Base-by-base conservation (phyloP, 768 basidiomycete species). In the Termitomyces sp. region DNA sequence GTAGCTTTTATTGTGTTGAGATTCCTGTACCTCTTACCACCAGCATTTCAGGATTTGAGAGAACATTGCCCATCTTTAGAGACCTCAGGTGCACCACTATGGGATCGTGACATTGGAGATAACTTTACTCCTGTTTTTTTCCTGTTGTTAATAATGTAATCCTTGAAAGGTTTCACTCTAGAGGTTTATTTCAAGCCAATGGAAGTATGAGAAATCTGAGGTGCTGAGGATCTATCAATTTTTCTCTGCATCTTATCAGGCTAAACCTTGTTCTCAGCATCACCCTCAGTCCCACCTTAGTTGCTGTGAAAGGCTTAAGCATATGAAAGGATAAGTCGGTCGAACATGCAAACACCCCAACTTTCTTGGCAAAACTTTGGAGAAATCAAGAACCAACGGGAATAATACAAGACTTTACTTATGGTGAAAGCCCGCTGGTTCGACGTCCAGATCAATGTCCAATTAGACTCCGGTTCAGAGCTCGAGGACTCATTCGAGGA, bases 181-280 rank as follows among this genome's bases (percentile, higher is more conserved):
- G 78, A 85, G 55, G 80, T 88, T 37, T 91, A 85, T 68, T 89
- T 91, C 67, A 80, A 78, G 62, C 88, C 89, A 20, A 74, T 74
- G 56, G 85, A 90, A 67, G 91, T 94, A 16, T 97, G 95, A 94
- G 94, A 97, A 74, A 89, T 96, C 57, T 81, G 84, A 27, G 86
- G 88, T 42, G 87, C 89, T 58, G 86, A 89, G 87, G 83, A 62
- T 69, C 77, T 13, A 34, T 46, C 20, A 4, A 30, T n/a, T 49
- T 20, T 36, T 10, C n/a, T 2, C 26, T 48, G 51, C 26, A 24
- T 37, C 52, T 33, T 13, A 22, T 5, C 2, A 37, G 45, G 16
- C 30, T 53, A 8, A 42, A 51, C 12, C 2, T n/a, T 7, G 26
- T 32, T 58, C 62, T 40, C 52, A 91, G 88, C 66, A 81, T 95